Evolutionary conservation across 108 stramenopile genomes (phyloP), one percentile per base, ranked within the genome.

Genomic region (Pseudonitzschia pungens): DNA sequence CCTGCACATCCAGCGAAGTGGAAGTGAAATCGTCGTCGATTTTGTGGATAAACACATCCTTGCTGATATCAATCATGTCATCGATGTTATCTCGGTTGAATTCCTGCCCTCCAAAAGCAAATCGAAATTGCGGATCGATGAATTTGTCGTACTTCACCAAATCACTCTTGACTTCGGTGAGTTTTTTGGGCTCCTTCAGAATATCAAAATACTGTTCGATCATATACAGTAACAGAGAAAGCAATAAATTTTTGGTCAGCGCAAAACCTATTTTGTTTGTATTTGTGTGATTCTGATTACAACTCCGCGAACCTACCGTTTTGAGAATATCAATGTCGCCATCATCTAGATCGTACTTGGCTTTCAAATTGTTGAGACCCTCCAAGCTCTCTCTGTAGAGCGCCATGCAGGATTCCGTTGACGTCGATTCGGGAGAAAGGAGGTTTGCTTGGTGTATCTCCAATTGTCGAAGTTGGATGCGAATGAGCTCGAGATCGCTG

Each of bases 271-370:
- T 36, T 36, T 36, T 36, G 6, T 36, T 36, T 6, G 36, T 36
- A 36, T 36, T 36, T 36, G 36, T n/a, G n/a, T n/a, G n/a, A n/a
- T n/a, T n/a, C n/a, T n/a, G n/a, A n/a, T n/a, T n/a, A n/a, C n/a
- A n/a, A n/a, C n/a, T n/a, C n/a, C n/a, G n/a, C n/a, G 45, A 18
- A 55, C 54, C 2, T 55, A 55, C 54, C 54, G 54, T 24, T 55
- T 11, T 22, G 54, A 55, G 26, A 20, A 55, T 10, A 7, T 55
- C 26, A 3, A 55, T 10, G 26, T 55, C 54, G 10, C 22, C 54
- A 21, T 55, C 54, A 26, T 55, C 54, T 12, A 55, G 54, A 10
- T 26, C 10, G 26, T 20, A 55, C 24, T 10, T 55, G 3, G 24
- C 10, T 10, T 24, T 2, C 54, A 55, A 24, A 10, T 24, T 11